Evolutionary conservation across 805 yeast genomes (phyloP).

Genomic region (Metschnikowia gruessii): DNA sequence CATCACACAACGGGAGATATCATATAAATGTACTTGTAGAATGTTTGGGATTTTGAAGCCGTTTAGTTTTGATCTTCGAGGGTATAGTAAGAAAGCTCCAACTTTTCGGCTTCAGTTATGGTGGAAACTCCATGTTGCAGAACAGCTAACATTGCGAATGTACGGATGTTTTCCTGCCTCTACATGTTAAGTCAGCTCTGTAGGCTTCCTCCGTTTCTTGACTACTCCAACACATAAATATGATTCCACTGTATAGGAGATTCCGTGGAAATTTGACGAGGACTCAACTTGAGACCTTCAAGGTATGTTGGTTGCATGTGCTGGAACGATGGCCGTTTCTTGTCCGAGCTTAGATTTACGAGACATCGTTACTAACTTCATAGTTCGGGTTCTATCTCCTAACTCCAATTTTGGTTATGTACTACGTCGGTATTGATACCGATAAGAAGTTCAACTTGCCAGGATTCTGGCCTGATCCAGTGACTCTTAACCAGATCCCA

Average conservation of each 20-base stretch:
- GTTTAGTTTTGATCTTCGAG: too few relatives aligned
- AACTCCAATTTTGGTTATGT: slow-evolving; percentile 89
- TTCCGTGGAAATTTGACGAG: slow-evolving; percentile 38
- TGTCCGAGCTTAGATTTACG: too few relatives aligned
- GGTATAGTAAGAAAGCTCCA: too few relatives aligned
- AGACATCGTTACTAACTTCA: slow-evolving; percentile 8
- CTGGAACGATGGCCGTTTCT: too few relatives aligned
- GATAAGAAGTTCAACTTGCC: slow-evolving; percentile 86
- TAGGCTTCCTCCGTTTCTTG: background rate
- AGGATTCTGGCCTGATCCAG: slow-evolving; percentile 97
- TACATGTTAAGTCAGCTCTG: background rate
- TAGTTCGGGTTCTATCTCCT: slow-evolving; percentile 80
- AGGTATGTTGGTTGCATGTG: slow-evolving; percentile 30
- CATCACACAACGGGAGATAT: too few relatives aligned
- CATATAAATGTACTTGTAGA: too few relatives aligned
- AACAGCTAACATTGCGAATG: background rate
- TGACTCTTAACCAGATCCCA: slow-evolving; percentile 84
- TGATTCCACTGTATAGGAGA: slow-evolving; percentile 25
- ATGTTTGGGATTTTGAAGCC: too few relatives aligned
- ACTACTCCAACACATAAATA: background rate
- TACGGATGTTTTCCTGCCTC: slow-evolving; percentile 3
- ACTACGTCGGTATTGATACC: slow-evolving; percentile 87
- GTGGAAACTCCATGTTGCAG: background rate
- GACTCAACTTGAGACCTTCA: slow-evolving; percentile 44
- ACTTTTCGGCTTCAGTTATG: too few relatives aligned